Base-by-base conservation (phyloP, 2,329 filamentous ascomycete species). In the Sphaceloma murrayae region DNA sequence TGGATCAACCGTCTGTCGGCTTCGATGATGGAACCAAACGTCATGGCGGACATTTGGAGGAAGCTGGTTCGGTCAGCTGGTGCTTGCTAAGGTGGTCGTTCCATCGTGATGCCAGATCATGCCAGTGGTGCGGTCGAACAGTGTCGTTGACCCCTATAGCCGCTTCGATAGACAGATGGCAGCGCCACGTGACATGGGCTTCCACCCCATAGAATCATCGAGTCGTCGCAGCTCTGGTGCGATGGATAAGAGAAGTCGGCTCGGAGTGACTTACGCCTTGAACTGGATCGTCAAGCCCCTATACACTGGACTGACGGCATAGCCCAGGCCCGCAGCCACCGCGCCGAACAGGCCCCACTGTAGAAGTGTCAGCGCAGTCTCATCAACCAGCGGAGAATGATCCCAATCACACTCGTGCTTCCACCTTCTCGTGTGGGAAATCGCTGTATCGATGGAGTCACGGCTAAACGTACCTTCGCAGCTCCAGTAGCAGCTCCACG, bases 1-100 rank as follows among this genome's bases (percentile, higher is more conserved):
- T 72, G 66, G 43, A 80, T 72, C 54, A 88, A 68, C 39, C 78
- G 70, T 46, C 68, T 64, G 56, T 89, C 84, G 2, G 82, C 84
- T 65, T 86, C 81, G 44, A 88, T 72, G 72, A 84, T 83, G 56
- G 77, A 73, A 32, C 84, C 84, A 24, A 85, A 56, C n/a, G 83
- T 79, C 83, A 88, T 88, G 48, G 78, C 80, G n/a, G 80, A 84
- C 80, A 87, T 85, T 61, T 87, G 82, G 11, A 88, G 67, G 58
- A 85, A 89, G 21, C 84, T 88, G 55, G 36, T 30, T 18, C 19
- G 16, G 36, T 33, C 14, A 32, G 26, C 11, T 27, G 24, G 6
- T 6, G 24, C 24, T 27, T 11, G 11, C 7, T 6, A 6, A 27
- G 2, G 14, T 2, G 38, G 21, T 10, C 14, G 13, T 2, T 7